Percentiles rank a stretch among this genome's conserved stretches.
Evolutionary conservation across 2,329 filamentous ascomycete genomes (phyloP).

Genomic region (Cryphonectria japonica): DNA sequence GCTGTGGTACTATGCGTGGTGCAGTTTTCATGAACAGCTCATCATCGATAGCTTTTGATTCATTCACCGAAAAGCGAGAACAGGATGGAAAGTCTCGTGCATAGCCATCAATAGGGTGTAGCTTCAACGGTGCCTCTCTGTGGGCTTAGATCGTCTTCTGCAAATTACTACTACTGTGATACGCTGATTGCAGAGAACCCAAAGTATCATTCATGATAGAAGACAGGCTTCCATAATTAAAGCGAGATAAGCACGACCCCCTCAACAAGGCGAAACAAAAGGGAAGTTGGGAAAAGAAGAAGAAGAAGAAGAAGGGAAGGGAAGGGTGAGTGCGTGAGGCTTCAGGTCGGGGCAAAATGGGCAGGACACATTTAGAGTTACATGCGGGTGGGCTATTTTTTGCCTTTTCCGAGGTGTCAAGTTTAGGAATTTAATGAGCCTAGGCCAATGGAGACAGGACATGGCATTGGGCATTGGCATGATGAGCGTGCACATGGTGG

Average conservation of each 20-base stretch:
- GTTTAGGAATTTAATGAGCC: not conserved
- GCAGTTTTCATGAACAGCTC: not conserved
- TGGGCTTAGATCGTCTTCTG: not conserved
- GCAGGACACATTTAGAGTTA: conserved; percentile 2
- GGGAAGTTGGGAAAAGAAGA: not conserved
- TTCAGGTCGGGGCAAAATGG: not conserved
- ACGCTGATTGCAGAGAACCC: not conserved
- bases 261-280: not conserved
- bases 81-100: not conserved
- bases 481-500: not conserved
- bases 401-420: not conserved
- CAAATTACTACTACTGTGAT: too few relatives aligned
- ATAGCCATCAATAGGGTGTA: not conserved
- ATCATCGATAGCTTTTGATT: not conserved
- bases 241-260: not conserved
- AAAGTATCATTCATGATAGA: not conserved
- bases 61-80: not conserved
- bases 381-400: not conserved
- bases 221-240: not conserved
- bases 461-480: not conserved
- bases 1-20: not conserved
- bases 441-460: not conserved
- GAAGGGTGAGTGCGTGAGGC: not conserved
- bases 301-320: not conserved
- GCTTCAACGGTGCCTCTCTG: not conserved